Percentiles rank a stretch among this genome's conserved stretches.
Conservation (phyloP, 208 protist species). For the Borovskyia barvae region DNA sequence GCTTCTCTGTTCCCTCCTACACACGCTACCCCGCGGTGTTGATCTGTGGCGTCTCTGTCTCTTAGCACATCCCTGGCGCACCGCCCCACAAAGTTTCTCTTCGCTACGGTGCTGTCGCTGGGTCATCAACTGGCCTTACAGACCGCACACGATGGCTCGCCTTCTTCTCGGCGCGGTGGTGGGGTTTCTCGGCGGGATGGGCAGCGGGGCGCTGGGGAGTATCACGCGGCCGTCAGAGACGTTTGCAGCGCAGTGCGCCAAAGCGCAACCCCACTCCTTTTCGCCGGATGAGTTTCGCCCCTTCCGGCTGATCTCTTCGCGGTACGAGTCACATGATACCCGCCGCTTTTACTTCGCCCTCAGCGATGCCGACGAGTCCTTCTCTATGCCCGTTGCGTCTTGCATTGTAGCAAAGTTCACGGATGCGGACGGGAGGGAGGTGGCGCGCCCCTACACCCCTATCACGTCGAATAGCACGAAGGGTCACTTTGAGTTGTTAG, state of each 20-base stretch:
- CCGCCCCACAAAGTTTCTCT: background rate
- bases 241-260: conserved; percentile 39
- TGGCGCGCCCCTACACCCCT: conserved; percentile 88
- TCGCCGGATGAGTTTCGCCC: conserved; percentile 63
- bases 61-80: no score
- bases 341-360: conserved; percentile 81
- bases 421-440: conserved; percentile 81
- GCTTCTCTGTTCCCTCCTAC: no score
- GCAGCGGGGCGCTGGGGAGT: conserved; percentile 31
- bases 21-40: no score
- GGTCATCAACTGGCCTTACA: conserved; percentile 8
- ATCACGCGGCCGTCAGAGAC: conserved; percentile 17
- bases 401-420: conserved; percentile 82
- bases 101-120: background rate
- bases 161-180: conserved; percentile 42
- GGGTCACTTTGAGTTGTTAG: conserved; percentile 79
- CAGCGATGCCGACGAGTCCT: conserved; percentile 36
- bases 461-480: conserved; percentile 66
- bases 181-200: conserved; percentile 29
- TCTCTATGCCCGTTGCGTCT: conserved; percentile 65
- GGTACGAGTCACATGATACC: conserved; percentile 87
- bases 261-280: conserved; percentile 51
- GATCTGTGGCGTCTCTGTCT: no score
- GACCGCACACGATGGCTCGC: conserved; percentile 20
- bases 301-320: conserved; percentile 81